Percentiles rank a stretch among this genome's conserved stretches.
Conservation (phyloP, 441 rosid species). For the Sinapis alba region DNA sequence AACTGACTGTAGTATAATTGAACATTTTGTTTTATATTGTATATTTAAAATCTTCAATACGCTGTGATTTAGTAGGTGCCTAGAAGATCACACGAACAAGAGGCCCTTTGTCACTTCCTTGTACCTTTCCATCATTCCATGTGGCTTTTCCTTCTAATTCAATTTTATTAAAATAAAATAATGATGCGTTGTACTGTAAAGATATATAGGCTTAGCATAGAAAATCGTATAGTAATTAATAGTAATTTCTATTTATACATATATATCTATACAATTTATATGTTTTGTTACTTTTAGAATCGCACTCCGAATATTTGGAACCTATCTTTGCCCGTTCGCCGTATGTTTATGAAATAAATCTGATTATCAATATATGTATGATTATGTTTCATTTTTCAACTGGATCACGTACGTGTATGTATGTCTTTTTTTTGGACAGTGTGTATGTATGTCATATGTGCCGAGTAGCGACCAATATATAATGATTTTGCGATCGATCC, state of each 20-base stretch:
- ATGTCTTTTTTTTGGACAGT: too few relatives aligned
- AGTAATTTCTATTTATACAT: too few relatives aligned
- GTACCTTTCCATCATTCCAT: constrained; percentile 25
- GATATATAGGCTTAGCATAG: not conserved
- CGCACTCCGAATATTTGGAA: too few relatives aligned
- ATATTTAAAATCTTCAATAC: not conserved
- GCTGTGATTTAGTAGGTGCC: not conserved
- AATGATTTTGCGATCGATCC: not conserved
- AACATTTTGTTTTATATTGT: not conserved
- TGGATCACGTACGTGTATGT: not conserved
- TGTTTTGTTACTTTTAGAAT: too few relatives aligned
- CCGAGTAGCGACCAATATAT: constrained; percentile 1
- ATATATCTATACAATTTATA: too few relatives aligned
- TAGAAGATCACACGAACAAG: constrained; percentile 22
- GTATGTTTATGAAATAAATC: not conserved
- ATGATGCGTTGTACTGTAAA: not conserved
- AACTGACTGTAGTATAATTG: not conserved
- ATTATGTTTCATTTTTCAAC: not conserved
- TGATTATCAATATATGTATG: not conserved
- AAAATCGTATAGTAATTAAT: too few relatives aligned
- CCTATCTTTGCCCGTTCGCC: too few relatives aligned
- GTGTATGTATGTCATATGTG: not conserved
- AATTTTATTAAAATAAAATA: not conserved
- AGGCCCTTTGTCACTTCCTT: constrained; percentile 22
- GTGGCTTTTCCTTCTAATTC: not conserved